Percentiles rank a stretch among this genome's conserved stretches.
Evolutionary conservation across 1,284 basidiomycete genomes (phyloP).

Genomic region (Irpex lacteus): DNA sequence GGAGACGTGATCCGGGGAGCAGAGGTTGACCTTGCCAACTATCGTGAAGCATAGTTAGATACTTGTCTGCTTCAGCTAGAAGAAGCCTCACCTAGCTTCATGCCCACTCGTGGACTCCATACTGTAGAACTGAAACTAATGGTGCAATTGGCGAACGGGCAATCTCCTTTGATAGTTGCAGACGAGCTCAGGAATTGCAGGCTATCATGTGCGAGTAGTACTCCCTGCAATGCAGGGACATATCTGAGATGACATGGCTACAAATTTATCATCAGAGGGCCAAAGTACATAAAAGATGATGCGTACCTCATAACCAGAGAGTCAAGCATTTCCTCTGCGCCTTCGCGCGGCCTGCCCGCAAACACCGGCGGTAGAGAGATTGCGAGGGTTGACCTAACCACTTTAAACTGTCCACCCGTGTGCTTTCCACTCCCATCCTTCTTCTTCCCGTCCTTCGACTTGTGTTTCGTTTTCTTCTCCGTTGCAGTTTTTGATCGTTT

Average conservation of each 20-base stretch:
- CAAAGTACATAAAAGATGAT: background rate
- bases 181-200: slow-evolving; percentile 67
- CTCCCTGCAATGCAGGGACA: slow-evolving; percentile 82
- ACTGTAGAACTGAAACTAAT: slow-evolving; percentile 83
- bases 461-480: slow-evolving; percentile 32
- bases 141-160: slow-evolving; percentile 80
- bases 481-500: slow-evolving; percentile 30
- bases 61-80: slow-evolving; percentile 2
- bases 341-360: slow-evolving; percentile 63
- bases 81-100: slow-evolving; percentile 69
- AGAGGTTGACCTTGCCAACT: slow-evolving; percentile 89
- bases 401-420: slow-evolving; percentile 56
- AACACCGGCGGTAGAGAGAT: slow-evolving; percentile 86
- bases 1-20: slow-evolving; percentile 92
- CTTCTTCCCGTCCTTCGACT: slow-evolving; percentile 25
- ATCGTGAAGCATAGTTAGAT: slow-evolving; percentile 6
- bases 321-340: slow-evolving; percentile 87
- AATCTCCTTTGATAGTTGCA: slow-evolving; percentile 79
- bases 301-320: slow-evolving; percentile 91
- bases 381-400: slow-evolving; percentile 63
- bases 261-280: background rate
- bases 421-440: slow-evolving; percentile 42
- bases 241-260: slow-evolving; percentile 59
- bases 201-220: slow-evolving; percentile 85
- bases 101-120: slow-evolving; percentile 88